Evolutionary conservation across 2,329 filamentous ascomycete species (phyloP).

Genomic region (Pseudogymnoascus sp.): DNA sequence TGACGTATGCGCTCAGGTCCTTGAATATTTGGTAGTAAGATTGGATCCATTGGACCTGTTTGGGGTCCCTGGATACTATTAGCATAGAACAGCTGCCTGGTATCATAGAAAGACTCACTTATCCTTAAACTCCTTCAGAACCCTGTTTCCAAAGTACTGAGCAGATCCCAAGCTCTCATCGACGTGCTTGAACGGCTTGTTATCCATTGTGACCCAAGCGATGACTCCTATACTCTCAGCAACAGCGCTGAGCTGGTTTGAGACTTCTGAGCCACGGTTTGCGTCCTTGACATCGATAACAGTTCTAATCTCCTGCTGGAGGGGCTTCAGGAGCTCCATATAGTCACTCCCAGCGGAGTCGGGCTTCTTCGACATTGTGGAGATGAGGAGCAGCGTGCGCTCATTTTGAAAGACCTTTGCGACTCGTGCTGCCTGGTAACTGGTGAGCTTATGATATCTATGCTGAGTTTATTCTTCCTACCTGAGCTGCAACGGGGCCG

Average conservation of each 20-base stretch:
- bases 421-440: conserved; percentile 41
- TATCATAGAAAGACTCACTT: conserved; percentile 40
- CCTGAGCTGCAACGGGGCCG: conserved; percentile 71
- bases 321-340: conserved; percentile 74
- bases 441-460: conserved; percentile 15
- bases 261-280: conserved; percentile 66
- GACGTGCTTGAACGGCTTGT: conserved; percentile 76
- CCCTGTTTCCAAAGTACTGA: conserved; percentile 90
- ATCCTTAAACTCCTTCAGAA: conserved; percentile 84
- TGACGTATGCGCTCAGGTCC: conserved; percentile 73
- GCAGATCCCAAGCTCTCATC: conserved; percentile 74
- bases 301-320: conserved; percentile 72
- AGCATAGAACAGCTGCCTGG: conserved; percentile 9
- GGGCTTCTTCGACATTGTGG: conserved; percentile 88
- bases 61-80: conserved; percentile 51
- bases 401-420: conserved; percentile 69
- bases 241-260: conserved; percentile 78
- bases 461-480: conserved; percentile 31
- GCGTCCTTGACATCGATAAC: conserved; percentile 75
- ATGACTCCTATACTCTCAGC: conserved; percentile 84
- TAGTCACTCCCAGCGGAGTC: conserved; percentile 56
- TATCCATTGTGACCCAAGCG: conserved; percentile 81
- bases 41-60: conserved; percentile 81
- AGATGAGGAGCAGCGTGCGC: conserved; percentile 77
- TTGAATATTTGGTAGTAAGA: conserved; percentile 89